phyloP scores from a whole-genome alignment of 2,329 filamentous ascomycete genomes.

The Xylaria sp. region DNA sequence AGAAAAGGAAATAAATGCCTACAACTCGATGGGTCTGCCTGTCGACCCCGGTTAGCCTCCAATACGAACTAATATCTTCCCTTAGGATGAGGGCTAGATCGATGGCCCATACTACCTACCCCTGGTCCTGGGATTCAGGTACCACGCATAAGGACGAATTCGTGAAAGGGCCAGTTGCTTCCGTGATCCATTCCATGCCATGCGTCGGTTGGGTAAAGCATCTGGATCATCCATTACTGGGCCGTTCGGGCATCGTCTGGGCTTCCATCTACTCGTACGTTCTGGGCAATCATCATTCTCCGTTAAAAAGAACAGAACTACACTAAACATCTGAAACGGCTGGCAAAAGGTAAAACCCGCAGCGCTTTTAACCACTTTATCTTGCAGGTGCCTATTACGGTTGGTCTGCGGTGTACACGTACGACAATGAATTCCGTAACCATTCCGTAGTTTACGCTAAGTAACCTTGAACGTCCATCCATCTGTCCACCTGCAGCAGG shows the following conservation, averaged over 20 bases:
- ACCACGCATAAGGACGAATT: constrained; percentile 5
- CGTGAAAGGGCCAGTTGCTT: constrained; percentile 1
- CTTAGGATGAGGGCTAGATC: constrained; percentile 12
- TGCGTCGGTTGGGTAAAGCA: background rate
- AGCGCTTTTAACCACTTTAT: too few relatives aligned
- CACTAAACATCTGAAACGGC: background rate
- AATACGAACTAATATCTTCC: constrained; percentile 19
- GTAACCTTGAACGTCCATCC: too few relatives aligned
- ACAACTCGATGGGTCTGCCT: background rate
- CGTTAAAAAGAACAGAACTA: background rate
- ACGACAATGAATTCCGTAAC: too few relatives aligned
- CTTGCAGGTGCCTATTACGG: too few relatives aligned
- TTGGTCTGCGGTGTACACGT: too few relatives aligned
- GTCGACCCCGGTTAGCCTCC: constrained; percentile 9
- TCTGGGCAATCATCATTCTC: too few relatives aligned
- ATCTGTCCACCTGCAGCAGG: too few relatives aligned
- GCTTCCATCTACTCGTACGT: background rate
- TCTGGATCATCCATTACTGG: background rate
- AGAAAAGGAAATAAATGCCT: background rate
- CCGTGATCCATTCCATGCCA: background rate
- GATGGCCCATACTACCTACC: constrained; percentile 12
- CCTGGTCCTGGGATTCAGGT: constrained; percentile 10
- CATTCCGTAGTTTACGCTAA: too few relatives aligned
- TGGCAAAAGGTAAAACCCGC: too few relatives aligned
- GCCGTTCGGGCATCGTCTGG: background rate